These are phyloP conservation scores for Quercus alba DNA, from an alignment of 306 rosid species.

Conservation along the genomic window DNA sequence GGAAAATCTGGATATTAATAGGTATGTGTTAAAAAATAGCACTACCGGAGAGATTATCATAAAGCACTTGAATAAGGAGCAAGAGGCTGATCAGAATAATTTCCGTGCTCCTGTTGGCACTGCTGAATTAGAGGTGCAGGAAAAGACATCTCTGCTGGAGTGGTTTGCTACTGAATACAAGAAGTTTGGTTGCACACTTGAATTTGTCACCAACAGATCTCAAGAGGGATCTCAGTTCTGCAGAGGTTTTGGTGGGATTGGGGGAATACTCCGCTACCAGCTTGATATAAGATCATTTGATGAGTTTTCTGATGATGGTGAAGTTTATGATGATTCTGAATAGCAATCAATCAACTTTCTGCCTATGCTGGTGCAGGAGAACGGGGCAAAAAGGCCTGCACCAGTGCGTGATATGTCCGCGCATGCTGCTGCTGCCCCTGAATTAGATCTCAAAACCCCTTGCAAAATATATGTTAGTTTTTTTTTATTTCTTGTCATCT, in stretches of 20 bases:
- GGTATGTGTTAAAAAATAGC: conserved; percentile 58
- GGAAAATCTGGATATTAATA: conserved; percentile 76
- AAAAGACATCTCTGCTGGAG: conserved; percentile 70
- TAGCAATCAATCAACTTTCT: conserved; percentile 44
- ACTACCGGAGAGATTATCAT: conserved; percentile 52
- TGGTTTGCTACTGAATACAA: conserved; percentile 90
- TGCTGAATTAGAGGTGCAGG: conserved; percentile 77
- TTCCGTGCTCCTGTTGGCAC: conserved; percentile 33
- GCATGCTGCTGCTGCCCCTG: conserved; percentile 14
- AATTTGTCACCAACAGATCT: conserved; percentile 85
- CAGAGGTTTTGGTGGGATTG: conserved; percentile 91
- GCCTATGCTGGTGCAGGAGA: conserved; percentile 39
- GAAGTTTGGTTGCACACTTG: conserved; percentile 72
- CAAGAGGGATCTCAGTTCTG: conserved; percentile 94
- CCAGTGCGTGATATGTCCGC: conserved; percentile 20
- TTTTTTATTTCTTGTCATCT: background rate
- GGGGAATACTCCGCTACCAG: conserved; percentile 92
- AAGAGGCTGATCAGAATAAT: conserved; percentile 56
- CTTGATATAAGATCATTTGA: conserved; percentile 80
- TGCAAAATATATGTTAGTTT: conserved; percentile 22
- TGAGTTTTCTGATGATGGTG: conserved; percentile 68
- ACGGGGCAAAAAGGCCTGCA: conserved; percentile 33
- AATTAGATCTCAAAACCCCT: background rate
- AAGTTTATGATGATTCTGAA: conserved; percentile 59
- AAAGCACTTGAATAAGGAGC: conserved; percentile 76